Evolutionary conservation across 768 basidiomycete species (phyloP), one percentile per base, ranked within the genome.

Genomic region (Phaeolepiota aurea): DNA sequence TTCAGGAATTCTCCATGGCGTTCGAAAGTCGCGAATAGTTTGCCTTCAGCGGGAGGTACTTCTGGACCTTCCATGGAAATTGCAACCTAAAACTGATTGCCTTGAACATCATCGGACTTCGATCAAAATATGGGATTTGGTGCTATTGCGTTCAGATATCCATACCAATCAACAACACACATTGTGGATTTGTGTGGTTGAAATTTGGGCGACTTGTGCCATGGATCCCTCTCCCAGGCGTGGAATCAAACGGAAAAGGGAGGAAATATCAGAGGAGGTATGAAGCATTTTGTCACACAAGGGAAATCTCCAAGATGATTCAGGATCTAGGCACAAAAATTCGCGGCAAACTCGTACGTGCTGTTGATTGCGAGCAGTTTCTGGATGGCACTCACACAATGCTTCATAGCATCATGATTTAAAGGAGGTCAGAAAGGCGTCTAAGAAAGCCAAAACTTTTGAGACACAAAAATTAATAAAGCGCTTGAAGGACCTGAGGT

Each of bases 401-500:
- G 44, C 41, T 38, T 48, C 30, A n/a, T 56, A 94, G 91, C 79
- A 86, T 50, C 87, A 87, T 55, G 74, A 74, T 43, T 54, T 84
- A 37, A 83, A 76, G 54, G 82, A 84, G 48, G 72, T 86, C 5
- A 72, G 73, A 47, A 85, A 84, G 50, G 75, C 81, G 3, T 76
- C 82, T 20, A 93, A 89, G 65, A 87, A 83, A 52, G 82, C 84
- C 7, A 87, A 79, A 55, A 62, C 73, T 0, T 86, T 87, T 45
- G 91, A 94, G 63, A 76, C 75, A 0, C 86, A 82, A 57, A 85
- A 82, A 55, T 59, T 83, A n/a, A 72, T 91, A 43, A 93, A 90
- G 67, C 80, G 76, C 58, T 62, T 92, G 20, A 90, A 86, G 57
- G 71, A 67, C 18, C 57, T 81, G 20, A 65, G 83, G 86, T 86